Percentiles rank a stretch among this genome's conserved stretches.
These are phyloP conservation scores for Graphilbum fragrans DNA, from an alignment of 2,329 filamentous ascomycete genomes.

Conservation along the genomic window DNA sequence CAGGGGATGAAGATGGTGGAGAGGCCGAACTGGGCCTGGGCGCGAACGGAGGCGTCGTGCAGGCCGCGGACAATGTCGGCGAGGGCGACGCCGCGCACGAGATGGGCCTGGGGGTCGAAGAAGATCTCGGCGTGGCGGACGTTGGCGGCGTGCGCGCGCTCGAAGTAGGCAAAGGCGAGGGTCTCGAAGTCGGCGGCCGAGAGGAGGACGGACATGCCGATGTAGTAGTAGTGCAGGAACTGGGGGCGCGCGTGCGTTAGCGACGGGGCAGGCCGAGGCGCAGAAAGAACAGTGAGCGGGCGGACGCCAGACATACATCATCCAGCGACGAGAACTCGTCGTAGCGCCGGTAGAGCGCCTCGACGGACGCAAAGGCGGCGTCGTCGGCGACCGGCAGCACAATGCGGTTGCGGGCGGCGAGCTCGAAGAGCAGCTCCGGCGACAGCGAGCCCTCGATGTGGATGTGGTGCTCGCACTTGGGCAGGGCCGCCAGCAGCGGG, in stretches of 20 bases:
- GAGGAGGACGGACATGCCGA: slow-evolving; percentile 59
- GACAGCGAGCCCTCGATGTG: slow-evolving; percentile 68
- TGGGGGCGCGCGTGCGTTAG: slow-evolving; percentile 17
- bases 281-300: not conserved
- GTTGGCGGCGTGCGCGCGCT: slow-evolving; percentile 48
- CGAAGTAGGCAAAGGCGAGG: slow-evolving; percentile 61
- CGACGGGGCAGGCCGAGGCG: not conserved
- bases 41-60: slow-evolving; percentile 43
- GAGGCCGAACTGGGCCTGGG: slow-evolving; percentile 45
- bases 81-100: slow-evolving; percentile 49
- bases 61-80: slow-evolving; percentile 54
- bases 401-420: slow-evolving; percentile 56
- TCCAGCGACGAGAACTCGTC: slow-evolving; percentile 56
- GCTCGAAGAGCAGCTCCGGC: slow-evolving; percentile 55
- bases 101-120: slow-evolving; percentile 71
- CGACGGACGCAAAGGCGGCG: slow-evolving; percentile 48
- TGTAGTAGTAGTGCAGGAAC: slow-evolving; percentile 70
- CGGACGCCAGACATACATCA: slow-evolving; percentile 17
- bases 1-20: slow-evolving; percentile 58
- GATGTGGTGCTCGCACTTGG: slow-evolving; percentile 74
- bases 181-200: slow-evolving; percentile 57
- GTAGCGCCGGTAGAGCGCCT: slow-evolving; percentile 51
- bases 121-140: slow-evolving; percentile 67
- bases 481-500: slow-evolving; percentile 50
- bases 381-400: slow-evolving; percentile 41